Conservation (phyloP, 2,329 filamentous ascomycete species). For the Sporothrix variecibatus region DNA sequence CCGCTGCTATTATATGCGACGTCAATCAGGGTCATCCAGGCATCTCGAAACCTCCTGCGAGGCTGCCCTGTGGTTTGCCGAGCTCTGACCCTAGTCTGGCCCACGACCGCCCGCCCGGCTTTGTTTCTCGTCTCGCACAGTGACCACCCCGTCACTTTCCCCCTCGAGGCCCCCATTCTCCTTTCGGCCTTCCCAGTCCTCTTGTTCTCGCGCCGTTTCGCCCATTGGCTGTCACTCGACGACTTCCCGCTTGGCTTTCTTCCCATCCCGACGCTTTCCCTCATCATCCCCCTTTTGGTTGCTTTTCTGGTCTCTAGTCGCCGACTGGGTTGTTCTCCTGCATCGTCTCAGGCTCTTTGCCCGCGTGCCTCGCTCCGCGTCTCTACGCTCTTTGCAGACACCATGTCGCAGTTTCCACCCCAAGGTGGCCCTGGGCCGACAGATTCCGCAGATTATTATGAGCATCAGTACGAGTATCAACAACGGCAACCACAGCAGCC, state of each 20-base stretch:
- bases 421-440: conserved; percentile 45
- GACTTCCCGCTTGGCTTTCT: not conserved
- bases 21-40: conserved; percentile 50
- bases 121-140: conserved; percentile 20
- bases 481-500: not conserved
- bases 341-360: conserved; percentile 20
- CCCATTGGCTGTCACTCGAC: conserved; percentile 36
- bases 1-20: conserved; percentile 47
- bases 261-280: conserved; percentile 18
- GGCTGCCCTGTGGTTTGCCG: conserved; percentile 36
- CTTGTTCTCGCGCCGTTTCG: conserved; percentile 26
- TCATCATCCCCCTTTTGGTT: not conserved
- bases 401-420: conserved; percentile 57
- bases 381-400: conserved; percentile 46
- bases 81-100: conserved; percentile 39
- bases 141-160: not conserved
- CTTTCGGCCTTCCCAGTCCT: not conserved
- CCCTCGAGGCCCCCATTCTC: not conserved
- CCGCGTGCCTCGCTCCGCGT: conserved; percentile 8
- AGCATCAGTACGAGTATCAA: not conserved
- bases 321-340: conserved; percentile 32
- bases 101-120: conserved; percentile 25
- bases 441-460: conserved; percentile 18
- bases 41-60: conserved; percentile 44
- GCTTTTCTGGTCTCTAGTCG: not conserved